A percentile compares a stretch with the other conserved stretches of the same genome.
phyloP scores from a whole-genome alignment of 2,329 filamentous ascomycete genomes.

The Grosmannia clavigera region DNA sequence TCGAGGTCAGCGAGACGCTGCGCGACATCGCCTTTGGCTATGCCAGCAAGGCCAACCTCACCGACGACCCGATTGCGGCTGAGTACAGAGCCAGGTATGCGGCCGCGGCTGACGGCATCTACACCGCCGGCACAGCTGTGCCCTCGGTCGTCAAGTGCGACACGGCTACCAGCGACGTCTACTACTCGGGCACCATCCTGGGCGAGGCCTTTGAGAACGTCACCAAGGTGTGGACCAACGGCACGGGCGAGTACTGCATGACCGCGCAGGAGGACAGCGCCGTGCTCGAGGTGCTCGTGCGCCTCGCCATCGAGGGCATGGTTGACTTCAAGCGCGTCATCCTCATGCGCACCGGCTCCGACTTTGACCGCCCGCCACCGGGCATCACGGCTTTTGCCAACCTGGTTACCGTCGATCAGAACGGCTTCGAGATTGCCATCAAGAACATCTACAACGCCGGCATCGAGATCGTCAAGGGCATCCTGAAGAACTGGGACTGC shows the following conservation, averaged over 20 bases:
- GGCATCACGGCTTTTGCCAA: conserved; percentile 44
- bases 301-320: conserved; percentile 40
- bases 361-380: conserved; percentile 59
- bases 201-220: conserved; percentile 53
- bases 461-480: conserved; percentile 50
- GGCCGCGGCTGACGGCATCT: conserved; percentile 20
- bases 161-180: conserved; percentile 58
- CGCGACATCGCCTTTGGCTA: conserved; percentile 39
- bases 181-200: conserved; percentile 51
- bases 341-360: conserved; percentile 53
- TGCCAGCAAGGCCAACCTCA: conserved; percentile 37
- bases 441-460: conserved; percentile 56
- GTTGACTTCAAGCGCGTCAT: conserved; percentile 57
- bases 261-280: conserved; percentile 65
- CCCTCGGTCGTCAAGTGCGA: conserved; percentile 54
- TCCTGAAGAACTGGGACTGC: conserved; percentile 46
- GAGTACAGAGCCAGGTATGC: conserved; percentile 44
- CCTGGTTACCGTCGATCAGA: conserved; percentile 46
- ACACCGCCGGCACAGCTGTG: conserved; percentile 27
- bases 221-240: conserved; percentile 52
- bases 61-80: conserved; percentile 34
- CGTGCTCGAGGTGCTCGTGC: conserved; percentile 50
- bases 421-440: conserved; percentile 50
- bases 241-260: conserved; percentile 55
- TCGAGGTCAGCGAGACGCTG: conserved; percentile 50